Evolutionary conservation across 2,329 filamentous ascomycete genomes (phyloP), one percentile per base, ranked within the genome.

Genomic region (Penicillium sp.): DNA sequence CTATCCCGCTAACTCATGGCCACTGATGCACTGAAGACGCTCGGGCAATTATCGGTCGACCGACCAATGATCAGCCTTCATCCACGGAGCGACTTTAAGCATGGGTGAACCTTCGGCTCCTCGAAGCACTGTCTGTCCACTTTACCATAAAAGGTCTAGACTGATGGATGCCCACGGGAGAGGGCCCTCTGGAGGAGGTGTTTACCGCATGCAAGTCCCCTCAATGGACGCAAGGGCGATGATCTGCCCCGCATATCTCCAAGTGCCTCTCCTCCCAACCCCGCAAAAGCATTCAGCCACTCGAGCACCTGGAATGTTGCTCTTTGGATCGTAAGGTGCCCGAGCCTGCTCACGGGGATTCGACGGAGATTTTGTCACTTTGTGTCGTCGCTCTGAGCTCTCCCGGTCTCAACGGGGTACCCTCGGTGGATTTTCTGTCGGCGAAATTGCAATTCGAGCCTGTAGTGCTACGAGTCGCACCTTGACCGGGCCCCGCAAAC

Each of bases 1-100:
- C n/a, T n/a, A n/a, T n/a, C n/a, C n/a, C n/a, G n/a, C n/a, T n/a
- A n/a, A n/a, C n/a, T n/a, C n/a, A n/a, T n/a, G n/a, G n/a, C n/a
- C n/a, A n/a, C n/a, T n/a, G n/a, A n/a, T n/a, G n/a, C n/a, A n/a
- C n/a, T 23, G 43, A 47, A 48, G 46, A 19, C 21, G 42, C 31
- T 43, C 68, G 68, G 68, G 40, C 58, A 67, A 63, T 70, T 69
- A 52, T 68, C 68, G 68, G 67, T 44, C 42, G 2, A 54, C 6
- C 24, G 24, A 18, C 67, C 66, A 71, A 69, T 69, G 59, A 64
- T 4, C 26, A 36, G 5, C 1, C 11, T 28, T 18, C 5, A 1
- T 8, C 36, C 46, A 56, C 54, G 45, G 37, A 45, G 9, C 14
- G 18, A 2, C 31, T 14, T 36, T 33, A 13, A 23, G 16, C 42